Conservation (phyloP, 768 basidiomycete species). For the Trametes punicea region DNA sequence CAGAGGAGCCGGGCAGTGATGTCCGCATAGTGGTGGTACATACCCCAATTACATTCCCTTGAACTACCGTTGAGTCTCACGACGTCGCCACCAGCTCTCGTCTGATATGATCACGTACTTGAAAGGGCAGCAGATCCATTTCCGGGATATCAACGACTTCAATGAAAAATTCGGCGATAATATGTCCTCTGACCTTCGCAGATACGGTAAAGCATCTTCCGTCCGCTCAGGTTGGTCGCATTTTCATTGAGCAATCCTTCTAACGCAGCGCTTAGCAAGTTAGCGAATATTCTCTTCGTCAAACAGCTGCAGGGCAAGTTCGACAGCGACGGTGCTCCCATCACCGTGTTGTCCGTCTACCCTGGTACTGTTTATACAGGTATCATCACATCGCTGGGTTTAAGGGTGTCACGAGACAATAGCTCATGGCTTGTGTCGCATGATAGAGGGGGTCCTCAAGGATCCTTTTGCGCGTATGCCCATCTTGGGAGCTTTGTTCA, state of each 20-base stretch:
- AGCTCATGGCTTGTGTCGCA: not conserved
- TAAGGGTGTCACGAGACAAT: no score
- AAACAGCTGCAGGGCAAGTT: constrained; percentile 49
- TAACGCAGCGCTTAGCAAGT: constrained; percentile 44
- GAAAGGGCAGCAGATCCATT: constrained; percentile 13
- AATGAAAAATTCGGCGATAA: constrained; percentile 24
- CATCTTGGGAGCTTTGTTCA: constrained; percentile 4
- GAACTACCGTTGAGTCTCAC: not conserved
- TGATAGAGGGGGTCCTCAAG: constrained; percentile 15
- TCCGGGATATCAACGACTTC: constrained; percentile 26
- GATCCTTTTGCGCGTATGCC: constrained; percentile 2
- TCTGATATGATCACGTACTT: constrained; percentile 6
- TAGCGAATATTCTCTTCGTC: constrained; percentile 48
- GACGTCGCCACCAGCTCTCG: constrained; percentile 14
- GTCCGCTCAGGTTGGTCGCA: not conserved
- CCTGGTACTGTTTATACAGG: constrained; percentile 42
- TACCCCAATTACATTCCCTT: not conserved
- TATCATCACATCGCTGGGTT: no score
- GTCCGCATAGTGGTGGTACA: constrained; percentile 58
- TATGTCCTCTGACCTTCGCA: constrained; percentile 12
- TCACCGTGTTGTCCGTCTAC: constrained; percentile 40
- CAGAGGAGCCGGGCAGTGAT: constrained; percentile 45
- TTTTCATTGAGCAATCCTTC: not conserved
- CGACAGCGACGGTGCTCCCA: constrained; percentile 33
- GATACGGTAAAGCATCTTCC: constrained; percentile 22